Base-by-base conservation (phyloP, 495 filamentous ascomycete genomes). In the Xylaria scruposa region DNA sequence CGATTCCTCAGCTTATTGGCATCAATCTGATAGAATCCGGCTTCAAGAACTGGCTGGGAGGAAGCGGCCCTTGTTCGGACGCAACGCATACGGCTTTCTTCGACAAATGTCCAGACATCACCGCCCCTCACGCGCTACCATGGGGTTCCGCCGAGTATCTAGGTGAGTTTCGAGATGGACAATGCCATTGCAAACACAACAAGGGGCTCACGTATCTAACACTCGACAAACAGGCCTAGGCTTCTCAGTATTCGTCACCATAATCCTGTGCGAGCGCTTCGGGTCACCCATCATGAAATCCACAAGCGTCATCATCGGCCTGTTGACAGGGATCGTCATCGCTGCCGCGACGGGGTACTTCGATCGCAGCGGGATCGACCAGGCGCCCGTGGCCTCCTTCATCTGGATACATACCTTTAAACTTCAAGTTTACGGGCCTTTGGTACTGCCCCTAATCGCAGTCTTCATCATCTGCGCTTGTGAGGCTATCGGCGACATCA, bases 351-450 rank as follows among this genome's bases (percentile, higher is more conserved):
- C 88, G 62, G 93, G 93, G 38, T 97, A 98, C 83, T 97, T 97
- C 74, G 90, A 93, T 72, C 81, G 82, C 6, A 84, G 85, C 7
- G 86, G 87, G 51, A 95, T 97, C 78, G 86, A 92, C 72, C 79
- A 82, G 38, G 89, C 91, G 0, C 93, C 94, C 0, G 92, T 89
- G 1, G 93, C 82, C 0, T 93, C 91, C 38, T 97, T 98, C 81
- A 89, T 97, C 79, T 98, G 94, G 95, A 92, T 95, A 40, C 85
- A 93, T 56, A 98, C 93, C 0, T 98, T 97, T 85, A 89, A 89
- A 49, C 84, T 98, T 1, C 84, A 82, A 38, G 85, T 97, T 61
- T 97, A 98, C 77, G 91, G 89, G 0, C 95, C 95, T 0, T 86
- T 97, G 12, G 93, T 97, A 15, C 83, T 97, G 1, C 95, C 95